Percentiles rank a stretch among this genome's conserved stretches.
phyloP scores from a whole-genome alignment of 2,329 filamentous ascomycete species.

The Teratosphaeria destructans region DNA sequence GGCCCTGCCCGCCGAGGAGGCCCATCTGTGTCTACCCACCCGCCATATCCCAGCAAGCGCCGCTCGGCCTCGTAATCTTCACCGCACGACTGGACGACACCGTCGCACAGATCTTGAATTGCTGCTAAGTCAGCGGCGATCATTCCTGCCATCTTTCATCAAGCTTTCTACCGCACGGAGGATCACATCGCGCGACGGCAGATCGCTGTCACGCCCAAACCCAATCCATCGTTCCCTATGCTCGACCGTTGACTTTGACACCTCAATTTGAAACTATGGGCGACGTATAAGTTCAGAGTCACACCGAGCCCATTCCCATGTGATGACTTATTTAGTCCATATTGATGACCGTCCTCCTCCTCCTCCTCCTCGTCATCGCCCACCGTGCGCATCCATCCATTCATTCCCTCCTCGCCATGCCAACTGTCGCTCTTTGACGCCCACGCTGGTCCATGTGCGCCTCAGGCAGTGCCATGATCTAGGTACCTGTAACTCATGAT shows the following conservation, averaged over 20 bases:
- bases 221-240: neutral
- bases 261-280: neutral
- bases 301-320: neutral
- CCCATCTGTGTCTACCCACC: no score
- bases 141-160: neutral
- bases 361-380: no score
- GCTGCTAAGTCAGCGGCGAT: neutral
- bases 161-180: neutral
- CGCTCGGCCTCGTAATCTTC: no score
- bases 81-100: no score
- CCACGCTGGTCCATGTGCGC: neutral
- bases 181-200: neutral
- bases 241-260: neutral
- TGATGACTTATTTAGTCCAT: no score
- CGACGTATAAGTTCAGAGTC: neutral
- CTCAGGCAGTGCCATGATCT: neutral
- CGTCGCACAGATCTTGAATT: no score
- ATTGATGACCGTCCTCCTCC: no score
- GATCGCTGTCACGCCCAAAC: neutral
- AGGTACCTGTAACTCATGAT: neutral
- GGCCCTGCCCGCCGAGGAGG: no score
- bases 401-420: neutral
- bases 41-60: neutral
- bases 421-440: neutral
- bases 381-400: no score